Conservation (phyloP, 2,329 filamentous ascomycete species). For the Fusarium sambucinum region DNA sequence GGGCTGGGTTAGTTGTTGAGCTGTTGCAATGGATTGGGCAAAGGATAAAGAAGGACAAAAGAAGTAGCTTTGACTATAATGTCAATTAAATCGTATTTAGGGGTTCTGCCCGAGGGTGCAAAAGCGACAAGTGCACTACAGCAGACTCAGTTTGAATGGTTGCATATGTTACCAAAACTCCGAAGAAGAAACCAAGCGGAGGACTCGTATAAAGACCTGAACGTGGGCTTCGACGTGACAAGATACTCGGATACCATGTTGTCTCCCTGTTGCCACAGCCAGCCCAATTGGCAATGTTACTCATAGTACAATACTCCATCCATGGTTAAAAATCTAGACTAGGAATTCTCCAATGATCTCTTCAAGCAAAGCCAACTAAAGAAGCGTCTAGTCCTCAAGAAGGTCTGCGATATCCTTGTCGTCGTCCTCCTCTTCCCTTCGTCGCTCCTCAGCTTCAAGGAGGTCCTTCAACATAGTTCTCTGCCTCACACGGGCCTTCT, state of each 20-base stretch:
- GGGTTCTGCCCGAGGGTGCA: neutral
- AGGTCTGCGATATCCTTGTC: constrained; percentile 83
- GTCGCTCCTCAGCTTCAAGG: constrained; percentile 71
- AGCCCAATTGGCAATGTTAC: neutral
- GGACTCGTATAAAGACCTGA: neutral
- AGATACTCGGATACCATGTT: neutral
- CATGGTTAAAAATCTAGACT: constrained; percentile 10
- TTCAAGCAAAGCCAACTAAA: neutral
- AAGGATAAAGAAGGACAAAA: neutral
- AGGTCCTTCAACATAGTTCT: constrained; percentile 74
- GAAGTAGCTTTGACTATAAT: neutral
- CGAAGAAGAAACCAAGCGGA: neutral
- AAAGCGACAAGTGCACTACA: neutral
- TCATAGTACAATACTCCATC: constrained; percentile 9
- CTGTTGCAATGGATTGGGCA: neutral
- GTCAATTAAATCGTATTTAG: neutral
- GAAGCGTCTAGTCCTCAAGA: constrained; percentile 63
- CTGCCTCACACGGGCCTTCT: constrained; percentile 77
- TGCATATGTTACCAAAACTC: too few relatives aligned
- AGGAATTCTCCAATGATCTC: constrained; percentile 4
- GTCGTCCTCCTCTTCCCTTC: constrained; percentile 72
- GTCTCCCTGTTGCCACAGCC: neutral
- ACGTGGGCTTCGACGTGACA: neutral
- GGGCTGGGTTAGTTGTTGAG: neutral
- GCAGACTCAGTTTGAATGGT: neutral